phyloP scores from a whole-genome alignment of 2,329 filamentous ascomycete genomes.

The Westerdykella aurantiaca region DNA sequence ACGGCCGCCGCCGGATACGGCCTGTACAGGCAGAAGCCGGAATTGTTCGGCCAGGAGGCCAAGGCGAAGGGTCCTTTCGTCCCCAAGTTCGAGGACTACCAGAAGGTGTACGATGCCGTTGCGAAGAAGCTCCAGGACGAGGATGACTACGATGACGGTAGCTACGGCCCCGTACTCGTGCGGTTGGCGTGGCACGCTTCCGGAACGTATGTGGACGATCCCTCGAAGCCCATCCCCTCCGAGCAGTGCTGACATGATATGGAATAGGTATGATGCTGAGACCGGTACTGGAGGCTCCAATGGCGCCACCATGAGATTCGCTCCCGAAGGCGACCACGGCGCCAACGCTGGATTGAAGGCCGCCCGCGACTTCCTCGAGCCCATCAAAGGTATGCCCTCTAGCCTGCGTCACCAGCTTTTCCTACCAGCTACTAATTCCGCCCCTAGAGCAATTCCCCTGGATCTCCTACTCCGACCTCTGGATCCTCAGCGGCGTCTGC shows the following conservation, averaged over 20 bases:
- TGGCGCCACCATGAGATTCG: slow-evolving; percentile 94
- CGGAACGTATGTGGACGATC: slow-evolving; percentile 57
- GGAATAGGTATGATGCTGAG: slow-evolving; percentile 63
- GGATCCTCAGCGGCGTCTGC: slow-evolving; percentile 80
- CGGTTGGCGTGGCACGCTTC: slow-evolving; percentile 91
- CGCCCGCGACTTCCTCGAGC: slow-evolving; percentile 89
- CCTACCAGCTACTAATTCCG: slow-evolving; percentile 2
- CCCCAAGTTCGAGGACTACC: slow-evolving; percentile 81
- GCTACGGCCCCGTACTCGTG: slow-evolving; percentile 86
- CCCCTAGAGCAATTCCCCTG: slow-evolving; percentile 71
- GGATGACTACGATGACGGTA: slow-evolving; percentile 93
- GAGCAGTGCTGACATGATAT: slow-evolving; percentile 17
- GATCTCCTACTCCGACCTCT: slow-evolving; percentile 95
- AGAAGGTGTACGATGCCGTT: slow-evolving; percentile 88
- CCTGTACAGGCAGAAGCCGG: slow-evolving; percentile 52
- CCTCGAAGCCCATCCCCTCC: neutral
- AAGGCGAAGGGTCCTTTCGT: slow-evolving; percentile 52
- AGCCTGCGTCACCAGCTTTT: neutral
- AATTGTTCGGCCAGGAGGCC: slow-evolving; percentile 36
- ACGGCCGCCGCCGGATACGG: slow-evolving; percentile 25
- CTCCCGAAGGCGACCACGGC: slow-evolving; percentile 81
- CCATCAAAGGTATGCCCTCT: slow-evolving; percentile 64
- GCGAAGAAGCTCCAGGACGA: slow-evolving; percentile 76
- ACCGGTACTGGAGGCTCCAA: slow-evolving; percentile 91
- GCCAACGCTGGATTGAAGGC: slow-evolving; percentile 85